A percentile compares a stretch with the other conserved stretches of the same genome.
Conservation (phyloP, 176 grass and related monocot species). For the Musa beccarii region DNA sequence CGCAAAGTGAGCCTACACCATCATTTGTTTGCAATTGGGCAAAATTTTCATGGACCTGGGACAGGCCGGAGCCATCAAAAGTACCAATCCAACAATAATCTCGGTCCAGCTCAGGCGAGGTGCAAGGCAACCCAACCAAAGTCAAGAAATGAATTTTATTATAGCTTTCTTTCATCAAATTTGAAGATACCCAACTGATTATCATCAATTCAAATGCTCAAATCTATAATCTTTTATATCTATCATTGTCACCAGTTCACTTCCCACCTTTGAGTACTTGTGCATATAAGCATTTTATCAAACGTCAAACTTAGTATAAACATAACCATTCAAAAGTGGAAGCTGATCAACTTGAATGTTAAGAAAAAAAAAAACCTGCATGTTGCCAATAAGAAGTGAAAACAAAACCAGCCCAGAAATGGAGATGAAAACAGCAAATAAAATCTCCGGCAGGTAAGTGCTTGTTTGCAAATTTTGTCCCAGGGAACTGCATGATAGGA, state of each 20-base stretch:
- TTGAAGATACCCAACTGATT: no score
- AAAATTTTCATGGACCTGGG: not conserved
- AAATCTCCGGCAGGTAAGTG: conserved; percentile 70
- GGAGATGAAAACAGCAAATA: conserved; percentile 83
- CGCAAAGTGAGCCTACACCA: no score
- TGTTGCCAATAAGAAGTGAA: conserved; percentile 94
- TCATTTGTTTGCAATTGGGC: no score
- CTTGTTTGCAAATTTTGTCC: conserved; percentile 84
- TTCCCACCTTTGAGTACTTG: not conserved
- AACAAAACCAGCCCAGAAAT: conserved; percentile 86
- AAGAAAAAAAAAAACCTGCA: conserved; percentile 44
- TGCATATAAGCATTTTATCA: not conserved
- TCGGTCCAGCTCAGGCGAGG: not conserved
- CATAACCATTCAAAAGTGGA: not conserved
- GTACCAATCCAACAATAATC: not conserved
- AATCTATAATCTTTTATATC: not conserved
- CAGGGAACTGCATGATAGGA: conserved; percentile 63
- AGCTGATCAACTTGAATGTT: not conserved
- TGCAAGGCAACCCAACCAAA: not conserved
- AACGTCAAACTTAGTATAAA: not conserved
- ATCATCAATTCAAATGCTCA: not conserved
- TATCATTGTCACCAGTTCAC: not conserved
- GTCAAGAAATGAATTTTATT: not conserved
- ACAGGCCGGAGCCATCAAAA: not conserved
- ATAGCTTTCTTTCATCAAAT: no score